Conservation (phyloP, 805 yeast species). For the Yarrowia alimentaria region DNA sequence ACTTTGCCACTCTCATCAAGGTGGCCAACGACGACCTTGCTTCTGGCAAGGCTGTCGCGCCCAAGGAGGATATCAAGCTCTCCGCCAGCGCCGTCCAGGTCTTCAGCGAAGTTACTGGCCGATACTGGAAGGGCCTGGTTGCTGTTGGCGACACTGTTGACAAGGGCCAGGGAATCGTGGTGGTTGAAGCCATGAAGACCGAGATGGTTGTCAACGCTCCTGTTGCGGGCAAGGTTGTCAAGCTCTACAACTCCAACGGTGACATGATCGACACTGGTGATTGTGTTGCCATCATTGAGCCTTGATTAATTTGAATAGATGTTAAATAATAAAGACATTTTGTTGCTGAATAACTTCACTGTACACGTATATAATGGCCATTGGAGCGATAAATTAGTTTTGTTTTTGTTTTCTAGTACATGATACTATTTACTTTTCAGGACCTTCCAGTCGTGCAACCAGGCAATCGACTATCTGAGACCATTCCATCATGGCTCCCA, state of each 20-base stretch:
- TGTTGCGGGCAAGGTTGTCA: conserved; percentile 38
- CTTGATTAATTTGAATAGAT: conserved; percentile 22
- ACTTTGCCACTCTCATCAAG: conserved; percentile 80
- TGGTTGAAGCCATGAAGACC: conserved; percentile 98
- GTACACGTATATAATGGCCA: too few relatives aligned
- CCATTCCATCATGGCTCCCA: conserved; percentile 99
- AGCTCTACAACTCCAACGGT: conserved; percentile 69
- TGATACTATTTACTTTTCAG: too few relatives aligned
- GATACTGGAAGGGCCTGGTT: conserved; percentile 90
- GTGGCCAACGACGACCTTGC: conserved; percentile 76
- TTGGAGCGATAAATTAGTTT: too few relatives aligned
- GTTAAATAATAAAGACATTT: background rate
- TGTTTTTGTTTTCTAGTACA: too few relatives aligned
- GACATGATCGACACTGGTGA: conserved; percentile 98
- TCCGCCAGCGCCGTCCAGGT: conserved; percentile 71
- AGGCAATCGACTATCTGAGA: conserved; percentile 88
- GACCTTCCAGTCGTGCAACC: too few relatives aligned
- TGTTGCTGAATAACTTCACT: too few relatives aligned
- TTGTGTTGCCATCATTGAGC: conserved; percentile 77
- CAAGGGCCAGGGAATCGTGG: conserved; percentile 75
- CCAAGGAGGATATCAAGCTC: conserved; percentile 37
- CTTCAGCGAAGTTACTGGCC: conserved; percentile 93
- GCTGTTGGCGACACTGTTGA: conserved; percentile 71
- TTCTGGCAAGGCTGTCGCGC: conserved; percentile 53
- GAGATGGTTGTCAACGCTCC: conserved; percentile 88